Percentiles rank a stretch among this genome's conserved stretches.
These are phyloP conservation scores for Petasospora rhodanensis DNA, from an alignment of 1,139 yeast genomes.

Conservation along the genomic window DNA sequence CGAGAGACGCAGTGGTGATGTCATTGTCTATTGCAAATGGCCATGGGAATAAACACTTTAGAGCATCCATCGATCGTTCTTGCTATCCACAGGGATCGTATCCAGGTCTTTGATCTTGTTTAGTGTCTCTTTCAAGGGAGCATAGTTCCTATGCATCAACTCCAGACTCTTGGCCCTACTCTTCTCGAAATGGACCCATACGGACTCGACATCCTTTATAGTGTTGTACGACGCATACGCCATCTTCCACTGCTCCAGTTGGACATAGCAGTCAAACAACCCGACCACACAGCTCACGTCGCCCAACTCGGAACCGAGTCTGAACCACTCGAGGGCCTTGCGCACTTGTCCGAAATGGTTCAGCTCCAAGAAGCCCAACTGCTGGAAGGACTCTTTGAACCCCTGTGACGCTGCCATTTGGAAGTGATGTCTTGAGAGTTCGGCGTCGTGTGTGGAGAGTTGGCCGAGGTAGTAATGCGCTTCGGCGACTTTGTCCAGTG, in stretches of 20 bases:
- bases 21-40: conserved; percentile 29
- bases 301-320: conserved; percentile 66
- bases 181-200: conserved; percentile 20
- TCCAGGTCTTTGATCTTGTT: conserved; percentile 12
- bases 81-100: no score
- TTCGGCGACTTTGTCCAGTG: conserved; percentile 54
- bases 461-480: conserved; percentile 80
- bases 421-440: conserved; percentile 59
- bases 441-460: conserved; percentile 53
- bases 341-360: conserved; percentile 51
- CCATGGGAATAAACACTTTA: conserved; percentile 32
- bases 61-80: no score
- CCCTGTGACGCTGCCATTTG: conserved; percentile 78
- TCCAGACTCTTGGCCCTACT: conserved; percentile 16
- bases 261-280: conserved; percentile 49
- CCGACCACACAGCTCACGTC: conserved; percentile 65
- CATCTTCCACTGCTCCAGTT: conserved; percentile 21
- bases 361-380: conserved; percentile 74
- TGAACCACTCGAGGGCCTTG: conserved; percentile 80
- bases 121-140: conserved; percentile 15
- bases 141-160: conserved; percentile 17
- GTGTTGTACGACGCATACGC: conserved; percentile 26
- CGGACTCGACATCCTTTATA: conserved; percentile 13
- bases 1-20: conserved; percentile 68
- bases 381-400: conserved; percentile 67